Evolutionary conservation across 176 grass and related monocot genomes (phyloP).

Genomic region (Aegilops tauschii): DNA sequence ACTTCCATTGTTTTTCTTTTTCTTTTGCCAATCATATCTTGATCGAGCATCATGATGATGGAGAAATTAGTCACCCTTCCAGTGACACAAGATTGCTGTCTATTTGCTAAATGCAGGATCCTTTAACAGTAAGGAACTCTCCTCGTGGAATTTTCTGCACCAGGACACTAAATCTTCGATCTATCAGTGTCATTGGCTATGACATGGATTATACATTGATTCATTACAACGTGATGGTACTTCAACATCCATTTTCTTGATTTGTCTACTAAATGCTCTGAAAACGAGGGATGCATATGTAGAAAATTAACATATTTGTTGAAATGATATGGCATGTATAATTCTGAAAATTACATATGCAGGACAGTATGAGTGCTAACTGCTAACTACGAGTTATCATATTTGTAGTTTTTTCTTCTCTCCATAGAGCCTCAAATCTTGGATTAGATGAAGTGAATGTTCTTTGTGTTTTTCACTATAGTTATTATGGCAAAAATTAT

Average conservation of each 20-base stretch:
- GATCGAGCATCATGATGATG: background rate
- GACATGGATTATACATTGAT: conserved; percentile 99
- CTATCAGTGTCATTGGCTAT: conserved; percentile 87
- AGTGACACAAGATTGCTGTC: conserved; percentile 4
- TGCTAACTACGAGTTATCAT: background rate
- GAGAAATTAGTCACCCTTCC: conserved; percentile 15
- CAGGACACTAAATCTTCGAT: conserved; percentile 92
- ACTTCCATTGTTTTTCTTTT: conserved; percentile 8
- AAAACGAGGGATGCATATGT: background rate
- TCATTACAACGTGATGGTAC: conserved; percentile 97
- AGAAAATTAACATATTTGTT: conserved; percentile 3
- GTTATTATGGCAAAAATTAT: conserved; percentile 3
- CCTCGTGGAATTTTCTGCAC: conserved; percentile 91
- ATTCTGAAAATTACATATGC: background rate
- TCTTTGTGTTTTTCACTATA: background rate
- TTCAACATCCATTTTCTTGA: conserved; percentile 12
- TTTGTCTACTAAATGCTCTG: conserved; percentile 1
- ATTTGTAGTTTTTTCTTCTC: background rate
- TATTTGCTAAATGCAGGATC: conserved; percentile 61
- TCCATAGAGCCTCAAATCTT: background rate
- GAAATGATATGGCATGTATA: background rate
- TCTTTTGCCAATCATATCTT: background rate
- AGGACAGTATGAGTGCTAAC: background rate
- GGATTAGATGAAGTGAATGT: background rate
- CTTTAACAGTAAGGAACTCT: conserved; percentile 72